These are phyloP conservation scores for Yamagishiella unicocca DNA, from an alignment of 139 green algal genomes.

Conservation along the genomic window DNA sequence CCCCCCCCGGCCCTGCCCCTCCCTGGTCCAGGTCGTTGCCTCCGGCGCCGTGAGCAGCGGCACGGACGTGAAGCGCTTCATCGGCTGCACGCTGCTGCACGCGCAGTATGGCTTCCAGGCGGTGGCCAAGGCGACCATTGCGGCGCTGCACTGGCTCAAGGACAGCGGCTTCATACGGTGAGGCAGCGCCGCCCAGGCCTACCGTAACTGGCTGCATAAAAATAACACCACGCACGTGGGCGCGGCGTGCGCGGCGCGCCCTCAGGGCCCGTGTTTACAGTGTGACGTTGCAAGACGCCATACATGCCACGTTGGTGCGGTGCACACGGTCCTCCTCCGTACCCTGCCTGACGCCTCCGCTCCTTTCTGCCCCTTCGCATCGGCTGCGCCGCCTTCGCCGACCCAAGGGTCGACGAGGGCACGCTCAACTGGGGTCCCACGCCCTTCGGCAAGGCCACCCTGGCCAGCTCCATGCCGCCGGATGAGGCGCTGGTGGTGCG, in stretches of 20 bases:
- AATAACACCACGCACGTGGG: too few species aligned
- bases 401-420: constrained; percentile 21
- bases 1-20: background rate
- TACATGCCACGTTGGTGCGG: too few species aligned
- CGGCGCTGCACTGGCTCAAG: constrained; percentile 77
- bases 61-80: constrained; percentile 79
- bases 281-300: too few species aligned
- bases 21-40: constrained; percentile 68
- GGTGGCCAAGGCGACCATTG: constrained; percentile 61
- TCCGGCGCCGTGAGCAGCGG: constrained; percentile 71
- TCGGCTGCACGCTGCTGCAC: constrained; percentile 82
- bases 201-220: too few species aligned
- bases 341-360: background rate
- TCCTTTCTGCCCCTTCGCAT: background rate
- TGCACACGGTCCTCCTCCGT: background rate
- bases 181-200: background rate
- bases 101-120: constrained; percentile 58
- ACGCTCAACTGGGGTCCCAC: constrained; percentile 59
- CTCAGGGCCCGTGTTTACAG: too few species aligned
- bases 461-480: constrained; percentile 68
- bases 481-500: constrained; percentile 73
- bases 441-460: constrained; percentile 77
- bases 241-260: too few species aligned
- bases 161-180: constrained; percentile 68
- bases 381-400: background rate